Percentiles rank a stretch among this genome's conserved stretches.
phyloP scores from a whole-genome alignment of 768 basidiomycete genomes.

The Hebeloma cylindrosporum region DNA sequence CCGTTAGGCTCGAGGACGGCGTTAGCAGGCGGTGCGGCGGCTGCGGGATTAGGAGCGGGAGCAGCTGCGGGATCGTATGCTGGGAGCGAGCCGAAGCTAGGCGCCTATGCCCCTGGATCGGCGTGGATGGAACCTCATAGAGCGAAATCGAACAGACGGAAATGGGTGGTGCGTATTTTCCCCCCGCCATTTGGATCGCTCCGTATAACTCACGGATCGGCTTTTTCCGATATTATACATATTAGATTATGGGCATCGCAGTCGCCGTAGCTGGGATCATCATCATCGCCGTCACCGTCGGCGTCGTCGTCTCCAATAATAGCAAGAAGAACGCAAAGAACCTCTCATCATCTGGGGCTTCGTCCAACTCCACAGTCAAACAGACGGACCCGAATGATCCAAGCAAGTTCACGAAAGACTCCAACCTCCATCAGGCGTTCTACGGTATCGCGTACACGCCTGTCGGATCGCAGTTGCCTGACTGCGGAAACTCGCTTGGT shows the following conservation, averaged over 20 bases:
- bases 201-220: background rate
- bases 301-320: conserved; percentile 52
- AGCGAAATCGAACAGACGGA: conserved; percentile 22
- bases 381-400: conserved; percentile 61
- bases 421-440: conserved; percentile 69
- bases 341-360: conserved; percentile 11
- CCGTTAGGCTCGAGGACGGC: conserved; percentile 7
- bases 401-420: conserved; percentile 71
- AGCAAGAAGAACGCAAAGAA: conserved; percentile 31
- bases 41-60: background rate
- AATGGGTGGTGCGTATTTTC: conserved; percentile 25
- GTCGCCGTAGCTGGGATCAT: conserved; percentile 39
- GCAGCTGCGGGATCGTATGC: conserved; percentile 3
- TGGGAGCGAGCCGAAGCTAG: conserved; percentile 20
- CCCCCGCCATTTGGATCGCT: background rate
- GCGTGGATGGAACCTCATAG: conserved; percentile 18
- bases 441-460: conserved; percentile 91
- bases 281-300: conserved; percentile 53
- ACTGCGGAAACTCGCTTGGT: conserved; percentile 59
- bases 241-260: conserved; percentile 48
- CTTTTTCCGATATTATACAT: background rate
- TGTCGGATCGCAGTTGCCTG: conserved; percentile 63
- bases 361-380: conserved; percentile 18
- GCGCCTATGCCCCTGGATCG: conserved; percentile 19
- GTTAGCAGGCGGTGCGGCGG: background rate